Percentiles rank a stretch among this genome's conserved stretches.
Conservation (phyloP, 2,329 filamentous ascomycete genomes). For the Diaporthe australafricana region DNA sequence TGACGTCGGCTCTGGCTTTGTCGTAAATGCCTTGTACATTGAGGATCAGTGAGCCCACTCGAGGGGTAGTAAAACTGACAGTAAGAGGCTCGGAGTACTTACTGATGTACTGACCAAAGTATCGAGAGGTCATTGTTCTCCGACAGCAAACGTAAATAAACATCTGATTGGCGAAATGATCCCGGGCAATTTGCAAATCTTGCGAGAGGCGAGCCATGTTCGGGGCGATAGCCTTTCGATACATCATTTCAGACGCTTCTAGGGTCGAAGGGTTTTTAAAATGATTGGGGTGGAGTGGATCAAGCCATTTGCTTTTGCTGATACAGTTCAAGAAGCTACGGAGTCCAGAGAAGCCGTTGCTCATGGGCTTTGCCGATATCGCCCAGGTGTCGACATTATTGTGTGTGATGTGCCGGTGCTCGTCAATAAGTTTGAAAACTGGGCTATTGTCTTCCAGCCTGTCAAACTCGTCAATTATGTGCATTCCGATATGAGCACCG, state of each 20-base stretch:
- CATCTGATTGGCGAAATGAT: not conserved
- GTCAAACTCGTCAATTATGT: not conserved
- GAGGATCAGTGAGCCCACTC: not conserved
- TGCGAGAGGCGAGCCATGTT: not conserved
- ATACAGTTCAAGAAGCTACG: not conserved
- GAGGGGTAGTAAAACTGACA: not conserved
- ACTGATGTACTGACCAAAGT: not conserved
- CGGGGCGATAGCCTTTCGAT: not conserved
- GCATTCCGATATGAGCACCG: not conserved
- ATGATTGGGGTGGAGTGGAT: not conserved
- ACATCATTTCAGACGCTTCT: not conserved
- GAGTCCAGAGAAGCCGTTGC: not conserved
- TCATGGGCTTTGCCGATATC: not conserved
- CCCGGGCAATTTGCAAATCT: not conserved
- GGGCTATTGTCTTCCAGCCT: not conserved
- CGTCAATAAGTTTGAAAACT: not conserved
- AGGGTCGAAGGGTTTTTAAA: not conserved
- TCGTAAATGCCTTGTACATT: not conserved
- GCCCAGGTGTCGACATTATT: not conserved
- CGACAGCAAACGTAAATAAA: not conserved
- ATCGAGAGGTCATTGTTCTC: not conserved
- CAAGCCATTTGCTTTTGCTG: not conserved
- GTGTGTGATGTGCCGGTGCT: not conserved
- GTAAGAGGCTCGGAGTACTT: not conserved
- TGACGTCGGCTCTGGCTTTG: conserved; percentile 4